Percentiles rank a stretch among this genome's conserved stretches.
Conservation (phyloP, 208 protist species). For the Acanthamoeba culbertsoni region DNA sequence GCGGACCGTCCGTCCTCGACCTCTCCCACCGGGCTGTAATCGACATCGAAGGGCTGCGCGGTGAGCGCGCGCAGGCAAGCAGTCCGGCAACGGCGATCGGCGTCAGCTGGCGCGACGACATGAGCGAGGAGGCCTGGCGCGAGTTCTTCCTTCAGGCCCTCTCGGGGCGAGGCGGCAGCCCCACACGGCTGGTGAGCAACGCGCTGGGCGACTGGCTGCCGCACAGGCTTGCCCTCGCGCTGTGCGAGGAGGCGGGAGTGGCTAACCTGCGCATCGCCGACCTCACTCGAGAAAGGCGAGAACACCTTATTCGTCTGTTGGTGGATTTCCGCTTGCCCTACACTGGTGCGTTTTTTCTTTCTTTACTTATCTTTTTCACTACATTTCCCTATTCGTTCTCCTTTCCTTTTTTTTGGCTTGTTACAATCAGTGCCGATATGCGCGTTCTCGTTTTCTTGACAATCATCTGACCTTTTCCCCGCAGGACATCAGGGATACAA, state of each 20-base stretch:
- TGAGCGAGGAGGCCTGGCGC: neutral
- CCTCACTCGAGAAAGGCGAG: neutral
- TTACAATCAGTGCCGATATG: too few relatives aligned
- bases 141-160: neutral
- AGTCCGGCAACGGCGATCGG: neutral
- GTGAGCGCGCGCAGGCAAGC: neutral
- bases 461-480: neutral
- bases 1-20: constrained; percentile 60
- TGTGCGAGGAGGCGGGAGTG: neutral
- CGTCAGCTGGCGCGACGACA: constrained; percentile 25
- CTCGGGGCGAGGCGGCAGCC: neutral
- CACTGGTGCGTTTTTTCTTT: neutral
- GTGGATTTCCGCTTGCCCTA: neutral
- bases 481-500: constrained; percentile 47
- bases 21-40: constrained; percentile 36
- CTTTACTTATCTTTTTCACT: neutral
- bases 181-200: neutral
- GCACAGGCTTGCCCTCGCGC: neutral
- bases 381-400: too few relatives aligned
- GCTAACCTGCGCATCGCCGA: neutral
- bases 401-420: too few relatives aligned
- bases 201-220: neutral
- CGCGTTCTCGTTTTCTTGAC: neutral
- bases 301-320: neutral
- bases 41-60: neutral